Evolutionary conservation across 1,139 yeast species (phyloP), one percentile per base, ranked within the genome.

Genomic region (Pichia sp.): DNA sequence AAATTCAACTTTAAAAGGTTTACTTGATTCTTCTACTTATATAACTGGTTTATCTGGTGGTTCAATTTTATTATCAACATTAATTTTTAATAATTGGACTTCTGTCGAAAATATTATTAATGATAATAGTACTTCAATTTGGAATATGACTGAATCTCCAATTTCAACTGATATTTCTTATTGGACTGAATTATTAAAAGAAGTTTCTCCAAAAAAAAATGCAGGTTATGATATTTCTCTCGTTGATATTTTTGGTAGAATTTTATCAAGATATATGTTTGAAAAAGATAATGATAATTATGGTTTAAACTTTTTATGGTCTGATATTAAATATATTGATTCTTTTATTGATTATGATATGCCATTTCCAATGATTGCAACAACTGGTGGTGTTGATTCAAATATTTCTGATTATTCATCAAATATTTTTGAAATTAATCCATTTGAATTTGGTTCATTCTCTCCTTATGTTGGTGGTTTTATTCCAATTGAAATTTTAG

Each of bases 401-500:
- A 59, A 67, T 47, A 50, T 58, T 53, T 20, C 64, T 50, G 45
- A 50, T 9, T 54, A 48, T 28, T 37, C 46, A 8, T 31, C 51
- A 23, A 55, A 59, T 35, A 55, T 69, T 4, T 64, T 71, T 48
- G 89, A 82, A 58, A 71, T 82, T 45, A 78, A 74, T 20, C 87
- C 89, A 0, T 78, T 60, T 55, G 89, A 82, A 53, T 78, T 81
- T 65, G 89, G 89, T 1, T 78, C 84, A 0, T 82, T 86, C 82
- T 81, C 79, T 49, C 55, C 68, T 6, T 63, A 65, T 30, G 60
- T 76, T 38, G 66, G 71, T 45, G 70, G 80, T 20, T 82, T 82
- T 55, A 63, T 73, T 9, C 72, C 78, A 26, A 55, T 75, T 40
- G 68, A 70, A 54, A 80, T 73, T 52, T 57, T 82, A 30, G 89